phyloP scores from a whole-genome alignment of 2,329 filamentous ascomycete species.

The Trichothecium sympodiale region DNA sequence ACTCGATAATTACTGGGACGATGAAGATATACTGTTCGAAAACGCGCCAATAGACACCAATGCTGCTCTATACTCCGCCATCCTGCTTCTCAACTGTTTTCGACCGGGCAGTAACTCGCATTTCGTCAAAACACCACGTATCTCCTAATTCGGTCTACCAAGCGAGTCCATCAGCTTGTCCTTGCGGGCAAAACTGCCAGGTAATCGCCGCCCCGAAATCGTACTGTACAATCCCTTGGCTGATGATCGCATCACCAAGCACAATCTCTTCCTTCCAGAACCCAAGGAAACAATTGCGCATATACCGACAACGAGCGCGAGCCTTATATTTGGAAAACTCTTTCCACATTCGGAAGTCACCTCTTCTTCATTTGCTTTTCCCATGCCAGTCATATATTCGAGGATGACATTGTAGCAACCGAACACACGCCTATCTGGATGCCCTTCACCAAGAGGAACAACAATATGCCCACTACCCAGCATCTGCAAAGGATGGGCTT shows the following conservation, averaged over 20 bases:
- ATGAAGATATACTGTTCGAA: slow-evolving; percentile 6
- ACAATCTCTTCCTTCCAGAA: slow-evolving; percentile 6
- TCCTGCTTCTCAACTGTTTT: slow-evolving; percentile 14
- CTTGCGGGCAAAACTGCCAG: slow-evolving; percentile 13
- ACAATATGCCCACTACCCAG: slow-evolving; percentile 5
- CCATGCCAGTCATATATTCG: slow-evolving; percentile 15
- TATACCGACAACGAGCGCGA: slow-evolving; percentile 11
- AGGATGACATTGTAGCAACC: slow-evolving; percentile 18
- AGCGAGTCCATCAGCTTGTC: slow-evolving; percentile 14
- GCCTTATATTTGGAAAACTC: slow-evolving; percentile 10
- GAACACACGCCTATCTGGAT: no score
- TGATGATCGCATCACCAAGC: slow-evolving; percentile 17
- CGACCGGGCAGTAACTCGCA: slow-evolving; percentile 9
- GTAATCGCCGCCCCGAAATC: slow-evolving; percentile 11
- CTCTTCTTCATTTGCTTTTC: slow-evolving; percentile 12
- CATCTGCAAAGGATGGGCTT: slow-evolving; percentile 6
- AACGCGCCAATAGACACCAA: slow-evolving; percentile 14
- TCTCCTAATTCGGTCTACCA: slow-evolving; percentile 14
- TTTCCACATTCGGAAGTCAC: slow-evolving; percentile 5
- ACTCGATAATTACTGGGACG: slow-evolving; percentile 5
- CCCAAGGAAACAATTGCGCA: slow-evolving; percentile 11
- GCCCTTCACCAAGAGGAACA: no score
- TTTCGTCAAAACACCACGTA: no score
- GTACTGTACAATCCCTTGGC: slow-evolving; percentile 12
- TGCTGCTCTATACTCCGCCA: no score